These are phyloP conservation scores for Hypomyces rosellus DNA, from an alignment of 2,329 filamentous ascomycete genomes.

Conservation along the genomic window DNA sequence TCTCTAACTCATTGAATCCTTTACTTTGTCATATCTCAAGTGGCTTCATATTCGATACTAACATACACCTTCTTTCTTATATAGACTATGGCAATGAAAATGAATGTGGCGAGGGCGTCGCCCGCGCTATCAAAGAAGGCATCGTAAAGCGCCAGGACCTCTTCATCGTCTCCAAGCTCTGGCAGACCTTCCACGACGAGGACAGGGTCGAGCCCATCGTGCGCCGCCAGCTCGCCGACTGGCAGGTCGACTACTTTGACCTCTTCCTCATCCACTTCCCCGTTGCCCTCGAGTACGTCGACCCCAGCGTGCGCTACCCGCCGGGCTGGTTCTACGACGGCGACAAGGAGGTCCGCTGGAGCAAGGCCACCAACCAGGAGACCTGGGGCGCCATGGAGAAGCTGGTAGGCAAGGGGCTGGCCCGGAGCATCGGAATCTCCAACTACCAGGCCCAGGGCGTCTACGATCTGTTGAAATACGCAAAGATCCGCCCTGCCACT, in stretches of 20 bases:
- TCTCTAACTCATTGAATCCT: not conserved
- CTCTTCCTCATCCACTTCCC: slow-evolving; percentile 89
- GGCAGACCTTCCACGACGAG: slow-evolving; percentile 84
- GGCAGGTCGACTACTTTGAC: slow-evolving; percentile 84
- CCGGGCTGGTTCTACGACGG: slow-evolving; percentile 69
- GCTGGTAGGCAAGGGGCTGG: slow-evolving; percentile 62
- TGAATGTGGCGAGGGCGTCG: slow-evolving; percentile 69
- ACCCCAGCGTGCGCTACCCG: slow-evolving; percentile 71
- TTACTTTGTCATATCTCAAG: too few relatives aligned
- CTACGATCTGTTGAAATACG: slow-evolving; percentile 74
- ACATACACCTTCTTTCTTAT: not conserved
- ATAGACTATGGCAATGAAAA: slow-evolving; percentile 78
- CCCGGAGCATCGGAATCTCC: slow-evolving; percentile 69
- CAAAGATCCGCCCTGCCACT: slow-evolving; percentile 65
- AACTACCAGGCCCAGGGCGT: slow-evolving; percentile 77
- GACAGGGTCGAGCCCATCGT: slow-evolving; percentile 70
- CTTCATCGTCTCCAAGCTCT: slow-evolving; percentile 89
- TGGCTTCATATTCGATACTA: not conserved
- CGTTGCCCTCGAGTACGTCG: slow-evolving; percentile 77
- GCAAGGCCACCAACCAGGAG: slow-evolving; percentile 68
- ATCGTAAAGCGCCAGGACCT: slow-evolving; percentile 79
- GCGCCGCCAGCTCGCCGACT: slow-evolving; percentile 72
- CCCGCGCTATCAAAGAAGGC: slow-evolving; percentile 73
- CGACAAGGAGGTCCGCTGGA: slow-evolving; percentile 52
- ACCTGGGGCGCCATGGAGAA: slow-evolving; percentile 78